Percentiles rank a stretch among this genome's conserved stretches.
These are phyloP conservation scores for Trichoderma citrinoviride DNA, from an alignment of 2,329 filamentous ascomycete genomes.

Conservation along the genomic window DNA sequence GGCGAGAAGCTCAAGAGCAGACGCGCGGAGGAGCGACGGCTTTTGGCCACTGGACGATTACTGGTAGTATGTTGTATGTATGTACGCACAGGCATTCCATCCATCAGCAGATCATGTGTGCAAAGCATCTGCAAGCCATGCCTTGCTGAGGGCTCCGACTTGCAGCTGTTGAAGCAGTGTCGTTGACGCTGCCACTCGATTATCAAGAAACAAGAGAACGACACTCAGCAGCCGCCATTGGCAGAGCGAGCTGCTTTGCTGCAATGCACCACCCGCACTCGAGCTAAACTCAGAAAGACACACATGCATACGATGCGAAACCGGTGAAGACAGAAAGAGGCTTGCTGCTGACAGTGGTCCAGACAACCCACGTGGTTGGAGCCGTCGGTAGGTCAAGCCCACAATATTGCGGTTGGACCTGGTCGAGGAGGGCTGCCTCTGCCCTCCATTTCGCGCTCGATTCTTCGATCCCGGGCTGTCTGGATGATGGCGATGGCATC, in stretches of 20 bases:
- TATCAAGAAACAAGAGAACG: neutral
- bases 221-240: constrained; percentile 2
- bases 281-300: neutral
- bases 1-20: neutral
- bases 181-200: neutral
- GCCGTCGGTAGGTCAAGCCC: constrained; percentile 3
- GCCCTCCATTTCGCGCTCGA: constrained; percentile 11
- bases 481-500: neutral
- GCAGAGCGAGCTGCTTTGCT: neutral
- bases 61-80: too few relatives aligned
- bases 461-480: neutral
- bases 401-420: constrained; percentile 12
- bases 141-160: neutral
- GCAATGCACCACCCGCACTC: neutral
- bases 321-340: constrained; percentile 3
- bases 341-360: constrained; percentile 14
- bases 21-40: neutral
- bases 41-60: neutral
- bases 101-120: too few relatives aligned
- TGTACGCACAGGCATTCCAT: neutral
- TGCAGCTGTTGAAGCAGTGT: neutral
- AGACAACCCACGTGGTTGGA: constrained; percentile 19
- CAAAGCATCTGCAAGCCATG: neutral
- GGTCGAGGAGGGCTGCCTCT: constrained; percentile 2
- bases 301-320: constrained; percentile 16